These are phyloP conservation scores for Penicillium paxilli DNA, from an alignment of 495 filamentous ascomycete species.

Conservation along the genomic window DNA sequence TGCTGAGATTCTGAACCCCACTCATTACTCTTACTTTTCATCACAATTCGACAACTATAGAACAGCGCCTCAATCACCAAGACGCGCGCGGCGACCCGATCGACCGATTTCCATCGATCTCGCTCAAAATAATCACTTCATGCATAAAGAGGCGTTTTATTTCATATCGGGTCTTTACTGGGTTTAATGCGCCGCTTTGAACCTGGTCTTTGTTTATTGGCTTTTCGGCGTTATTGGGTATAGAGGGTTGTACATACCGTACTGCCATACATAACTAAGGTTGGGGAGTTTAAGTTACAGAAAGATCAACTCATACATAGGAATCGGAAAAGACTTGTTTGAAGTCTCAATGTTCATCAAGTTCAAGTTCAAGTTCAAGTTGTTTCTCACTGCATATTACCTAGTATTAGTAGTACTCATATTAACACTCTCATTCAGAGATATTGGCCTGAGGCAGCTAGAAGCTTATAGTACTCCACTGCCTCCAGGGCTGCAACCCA, in stretches of 20 bases:
- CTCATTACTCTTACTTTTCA: too few species aligned
- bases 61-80: background rate
- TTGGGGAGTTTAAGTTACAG: too few species aligned
- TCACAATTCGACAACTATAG: too few species aligned
- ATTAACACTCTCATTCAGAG: too few species aligned
- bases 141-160: background rate
- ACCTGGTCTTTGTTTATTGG: background rate
- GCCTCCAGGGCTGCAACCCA: too few species aligned
- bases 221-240: background rate
- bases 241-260: constrained; percentile 5
- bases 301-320: too few species aligned
- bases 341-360: background rate
- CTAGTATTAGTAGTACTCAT: too few species aligned
- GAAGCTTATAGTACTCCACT: too few species aligned
- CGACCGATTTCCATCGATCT: background rate
- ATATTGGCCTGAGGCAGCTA: too few species aligned
- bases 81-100: background rate
- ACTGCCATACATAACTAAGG: constrained; percentile 9
- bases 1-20: too few species aligned
- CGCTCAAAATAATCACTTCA: background rate
- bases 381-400: too few species aligned
- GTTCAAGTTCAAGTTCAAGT: too few species aligned
- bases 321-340: background rate
- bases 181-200: background rate
- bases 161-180: background rate